These are phyloP conservation scores for Chaetothyriales sp. DNA, from an alignment of 2,329 filamentous ascomycete species.

Conservation along the genomic window DNA sequence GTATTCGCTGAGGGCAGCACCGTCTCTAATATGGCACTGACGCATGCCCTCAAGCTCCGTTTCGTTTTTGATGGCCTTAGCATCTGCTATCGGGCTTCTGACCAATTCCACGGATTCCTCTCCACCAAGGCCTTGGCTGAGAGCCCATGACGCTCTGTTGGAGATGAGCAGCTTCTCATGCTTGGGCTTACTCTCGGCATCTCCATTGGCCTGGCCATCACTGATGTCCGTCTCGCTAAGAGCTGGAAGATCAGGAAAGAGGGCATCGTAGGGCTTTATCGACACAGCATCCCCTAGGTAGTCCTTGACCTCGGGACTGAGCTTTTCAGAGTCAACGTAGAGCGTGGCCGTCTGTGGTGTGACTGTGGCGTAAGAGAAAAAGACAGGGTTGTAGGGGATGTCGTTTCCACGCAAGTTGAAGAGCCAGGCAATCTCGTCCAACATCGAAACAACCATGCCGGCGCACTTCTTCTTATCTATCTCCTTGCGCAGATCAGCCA, in stretches of 20 bases:
- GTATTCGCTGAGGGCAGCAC: constrained; percentile 76
- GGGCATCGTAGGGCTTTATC: constrained; percentile 65
- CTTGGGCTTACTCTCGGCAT: constrained; percentile 21
- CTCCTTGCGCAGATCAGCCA: constrained; percentile 76
- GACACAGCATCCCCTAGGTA: constrained; percentile 57
- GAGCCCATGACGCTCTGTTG: constrained; percentile 81
- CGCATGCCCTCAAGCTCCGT: constrained; percentile 85
- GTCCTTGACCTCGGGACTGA: constrained; percentile 50
- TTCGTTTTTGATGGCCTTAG: constrained; percentile 89
- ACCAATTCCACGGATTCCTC: constrained; percentile 72
- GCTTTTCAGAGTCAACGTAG: constrained; percentile 69
- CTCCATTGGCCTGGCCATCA: constrained; percentile 21
- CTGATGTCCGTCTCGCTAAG: constrained; percentile 37
- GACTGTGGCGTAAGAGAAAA: constrained; percentile 88
- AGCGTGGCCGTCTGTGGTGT: constrained; percentile 62
- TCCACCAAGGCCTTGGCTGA: constrained; percentile 75
- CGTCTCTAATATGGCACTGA: constrained; percentile 82
- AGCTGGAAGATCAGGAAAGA: constrained; percentile 62
- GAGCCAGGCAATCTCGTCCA: constrained; percentile 96
- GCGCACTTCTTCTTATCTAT: constrained; percentile 76
- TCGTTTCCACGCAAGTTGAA: constrained; percentile 92
- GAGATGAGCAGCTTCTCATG: constrained; percentile 66
- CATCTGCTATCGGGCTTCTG: constrained; percentile 72
- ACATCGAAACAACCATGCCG: constrained; percentile 65
- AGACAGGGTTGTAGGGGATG: constrained; percentile 95